A percentile compares a stretch with the other conserved stretches of the same genome.
Conservation (phyloP, 768 basidiomycete species). For the Tricholoma furcatifolium region DNA sequence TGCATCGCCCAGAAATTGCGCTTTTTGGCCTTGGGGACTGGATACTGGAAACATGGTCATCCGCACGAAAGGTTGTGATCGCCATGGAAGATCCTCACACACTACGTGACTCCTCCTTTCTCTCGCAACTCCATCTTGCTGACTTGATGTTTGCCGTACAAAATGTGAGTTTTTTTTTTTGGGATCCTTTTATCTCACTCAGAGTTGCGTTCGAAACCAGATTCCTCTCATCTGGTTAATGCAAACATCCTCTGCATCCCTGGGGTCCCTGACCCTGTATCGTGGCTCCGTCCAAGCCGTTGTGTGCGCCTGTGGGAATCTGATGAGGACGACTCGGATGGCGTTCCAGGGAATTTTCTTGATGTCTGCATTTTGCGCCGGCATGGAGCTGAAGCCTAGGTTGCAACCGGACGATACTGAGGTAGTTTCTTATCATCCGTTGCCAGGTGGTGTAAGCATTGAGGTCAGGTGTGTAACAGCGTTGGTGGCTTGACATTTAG, state of each 20-base stretch:
- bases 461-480: constrained; percentile 55
- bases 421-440: constrained; percentile 43
- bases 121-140: constrained; percentile 59
- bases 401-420: constrained; percentile 62
- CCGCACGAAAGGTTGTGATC: constrained; percentile 57
- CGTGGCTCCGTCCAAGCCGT: constrained; percentile 75
- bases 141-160: constrained; percentile 66
- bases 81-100: constrained; percentile 50
- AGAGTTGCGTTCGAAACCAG: constrained; percentile 34
- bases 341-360: constrained; percentile 86
- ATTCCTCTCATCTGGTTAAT: constrained; percentile 73
- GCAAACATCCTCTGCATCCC: constrained; percentile 68
- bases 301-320: constrained; percentile 59
- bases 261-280: constrained; percentile 82
- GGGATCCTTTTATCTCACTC: constrained; percentile 16
- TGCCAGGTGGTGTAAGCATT: constrained; percentile 63
- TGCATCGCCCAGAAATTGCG: constrained; percentile 76
- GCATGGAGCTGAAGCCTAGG: constrained; percentile 66
- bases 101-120: constrained; percentile 42
- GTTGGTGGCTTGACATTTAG: constrained; percentile 3
- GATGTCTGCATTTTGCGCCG: constrained; percentile 83
- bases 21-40: constrained; percentile 84
- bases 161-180: constrained; percentile 53
- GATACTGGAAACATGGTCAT: constrained; percentile 79
- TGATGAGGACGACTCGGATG: constrained; percentile 65